phyloP scores from a whole-genome alignment of 495 filamentous ascomycete genomes.

The Xylaria flabelliformis region DNA sequence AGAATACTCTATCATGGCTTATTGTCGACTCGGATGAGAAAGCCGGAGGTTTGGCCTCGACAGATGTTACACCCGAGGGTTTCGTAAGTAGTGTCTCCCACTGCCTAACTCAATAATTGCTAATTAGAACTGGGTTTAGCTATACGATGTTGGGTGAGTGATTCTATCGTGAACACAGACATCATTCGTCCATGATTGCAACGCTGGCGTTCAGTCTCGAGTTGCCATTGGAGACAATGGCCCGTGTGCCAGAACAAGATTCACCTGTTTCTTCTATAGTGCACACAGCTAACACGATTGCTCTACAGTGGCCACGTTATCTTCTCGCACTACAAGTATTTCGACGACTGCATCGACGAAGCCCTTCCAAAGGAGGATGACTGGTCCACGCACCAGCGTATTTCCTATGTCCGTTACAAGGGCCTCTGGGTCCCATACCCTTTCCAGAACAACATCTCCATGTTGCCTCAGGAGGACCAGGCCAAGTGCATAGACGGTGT shows the following conservation, averaged over 20 bases:
- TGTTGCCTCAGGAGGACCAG: conserved; percentile 97
- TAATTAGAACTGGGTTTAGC: conserved; percentile 57
- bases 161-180: neutral
- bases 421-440: conserved; percentile 96
- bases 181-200: neutral
- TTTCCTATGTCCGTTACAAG: conserved; percentile 99
- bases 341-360: conserved; percentile 98
- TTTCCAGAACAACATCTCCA: conserved; percentile 99
- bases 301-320: conserved; percentile 81
- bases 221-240: neutral
- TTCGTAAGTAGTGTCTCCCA: conserved; percentile 73
- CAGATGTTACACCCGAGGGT: conserved; percentile 93
- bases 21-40: conserved; percentile 93
- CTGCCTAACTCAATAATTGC: conserved; percentile 8
- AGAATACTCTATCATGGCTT: conserved; percentile 94
- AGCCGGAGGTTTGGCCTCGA: conserved; percentile 95
- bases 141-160: conserved; percentile 86
- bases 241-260: neutral
- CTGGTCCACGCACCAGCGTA: conserved; percentile 97
- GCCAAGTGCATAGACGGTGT: conserved; percentile 94
- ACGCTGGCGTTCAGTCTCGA: neutral
- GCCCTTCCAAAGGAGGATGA: conserved; percentile 91
- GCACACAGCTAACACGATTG: conserved; percentile 2
- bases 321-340: conserved; percentile 99
- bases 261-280: neutral